Evolutionary conservation across 257 asterid genomes (phyloP), one percentile per base, ranked within the genome.

Genomic region (Ehretia macrophylla): DNA sequence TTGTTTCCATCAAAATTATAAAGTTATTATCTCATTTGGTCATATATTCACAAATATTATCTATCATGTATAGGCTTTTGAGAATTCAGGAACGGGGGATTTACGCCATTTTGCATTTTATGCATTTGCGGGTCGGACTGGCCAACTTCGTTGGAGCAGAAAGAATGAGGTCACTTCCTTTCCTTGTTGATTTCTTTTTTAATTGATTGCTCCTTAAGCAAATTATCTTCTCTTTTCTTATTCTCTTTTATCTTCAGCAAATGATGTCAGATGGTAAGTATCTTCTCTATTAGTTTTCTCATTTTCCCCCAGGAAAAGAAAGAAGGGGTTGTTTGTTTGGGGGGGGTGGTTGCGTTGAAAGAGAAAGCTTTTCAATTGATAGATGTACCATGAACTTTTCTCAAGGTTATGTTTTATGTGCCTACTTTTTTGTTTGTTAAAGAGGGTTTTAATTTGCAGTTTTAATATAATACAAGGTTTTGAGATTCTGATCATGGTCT

Each of bases 81-180:
- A 89, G 48, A 83, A 60, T 85, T 73, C 92, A 22, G 95, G 88
- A 54, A 72, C 70, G 10, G 85, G 79, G 66, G 96, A 93, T 73
- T 70, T 89, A 63, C 90, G 90, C 46, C 97, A 93, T 83, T 93
- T 93, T 76, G 96, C 94, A 47, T 64, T 89, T 60, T 89, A 85
- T 82, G 96, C 99, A 69, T 84, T 93, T 79, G 86, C 94, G 21
- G 97, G 97, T 66, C 83, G 85, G 62, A 85, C 84, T 73, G 99
- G 99, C 61, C 87, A 80, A 53, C 75, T 83, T 70, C 88, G 96
- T 18, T 93, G 99, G 96, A 77, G 75, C 70, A 81, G 96, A 78
- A 83, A 81, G 83, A 75, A 79, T 32, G 99, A 89, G 95, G 97
- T 86, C 35, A 44, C 17, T 50, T 59, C 22, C 16, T 57, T 53